Conservation (phyloP, 305 asterid species). For the Solanum hybrid region DNA sequence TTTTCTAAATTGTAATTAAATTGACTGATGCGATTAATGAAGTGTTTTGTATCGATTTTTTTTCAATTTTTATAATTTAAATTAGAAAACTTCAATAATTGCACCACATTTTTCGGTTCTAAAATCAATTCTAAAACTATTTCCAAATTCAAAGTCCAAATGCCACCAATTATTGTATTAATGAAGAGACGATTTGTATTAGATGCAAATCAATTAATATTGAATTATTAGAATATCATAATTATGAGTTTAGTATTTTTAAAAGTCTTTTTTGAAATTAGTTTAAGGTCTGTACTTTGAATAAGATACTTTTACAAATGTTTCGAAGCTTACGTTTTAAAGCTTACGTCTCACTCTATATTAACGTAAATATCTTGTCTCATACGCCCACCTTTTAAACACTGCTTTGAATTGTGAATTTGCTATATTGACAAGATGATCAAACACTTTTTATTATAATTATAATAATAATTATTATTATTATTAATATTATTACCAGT, state of each 20-base stretch:
- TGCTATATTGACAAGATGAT: background rate
- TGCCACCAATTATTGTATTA: background rate
- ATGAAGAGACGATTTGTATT: background rate
- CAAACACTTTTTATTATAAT: background rate
- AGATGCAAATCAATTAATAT: background rate
- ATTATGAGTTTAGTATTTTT: background rate
- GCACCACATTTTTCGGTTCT: background rate
- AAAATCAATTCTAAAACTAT: background rate
- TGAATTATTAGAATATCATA: background rate
- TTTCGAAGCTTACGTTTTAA: background rate
- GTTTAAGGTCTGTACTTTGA: too few relatives aligned
- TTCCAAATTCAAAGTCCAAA: background rate
- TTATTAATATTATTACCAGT: too few relatives aligned
- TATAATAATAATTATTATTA: too few relatives aligned
- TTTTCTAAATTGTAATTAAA: background rate
- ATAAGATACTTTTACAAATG: background rate
- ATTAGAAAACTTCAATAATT: background rate
- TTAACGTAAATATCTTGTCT: background rate
- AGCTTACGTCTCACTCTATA: background rate
- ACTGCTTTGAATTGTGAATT: background rate
- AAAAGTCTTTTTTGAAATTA: too few relatives aligned
- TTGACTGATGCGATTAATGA: background rate
- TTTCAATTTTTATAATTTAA: background rate
- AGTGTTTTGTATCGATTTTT: background rate
- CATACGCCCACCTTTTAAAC: background rate